Evolutionary conservation across 1,284 basidiomycete species (phyloP).

Genomic region (Leccinum angustisporum): DNA sequence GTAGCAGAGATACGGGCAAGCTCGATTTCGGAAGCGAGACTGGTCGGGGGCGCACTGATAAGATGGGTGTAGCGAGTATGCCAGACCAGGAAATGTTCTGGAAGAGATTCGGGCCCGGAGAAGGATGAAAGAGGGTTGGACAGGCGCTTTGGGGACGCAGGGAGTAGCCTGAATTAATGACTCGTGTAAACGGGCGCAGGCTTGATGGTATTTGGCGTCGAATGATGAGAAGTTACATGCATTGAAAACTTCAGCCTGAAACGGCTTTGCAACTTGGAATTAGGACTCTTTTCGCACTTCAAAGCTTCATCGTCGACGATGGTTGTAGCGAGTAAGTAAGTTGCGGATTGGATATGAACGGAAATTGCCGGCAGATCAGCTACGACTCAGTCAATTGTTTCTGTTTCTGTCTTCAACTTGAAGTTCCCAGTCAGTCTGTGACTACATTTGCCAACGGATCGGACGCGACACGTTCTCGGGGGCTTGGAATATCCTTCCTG

Average conservation of each 20-base stretch:
- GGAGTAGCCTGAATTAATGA: not conserved
- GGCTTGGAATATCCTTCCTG: not conserved
- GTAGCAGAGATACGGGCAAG: not conserved
- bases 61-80: conserved; percentile 12
- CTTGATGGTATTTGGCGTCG: not conserved
- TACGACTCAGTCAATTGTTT: no score
- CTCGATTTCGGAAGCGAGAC: conserved; percentile 3
- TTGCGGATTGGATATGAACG: not conserved
- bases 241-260: not conserved
- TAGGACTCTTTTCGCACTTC: not conserved
- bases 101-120: conserved; percentile 12
- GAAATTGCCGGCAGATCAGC: not conserved
- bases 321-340: not conserved
- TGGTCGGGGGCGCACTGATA: not conserved
- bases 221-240: not conserved
- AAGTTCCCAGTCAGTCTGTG: no score
- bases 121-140: conserved; percentile 19
- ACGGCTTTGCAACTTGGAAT: not conserved
- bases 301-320: not conserved
- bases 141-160: not conserved
- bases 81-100: conserved; percentile 22
- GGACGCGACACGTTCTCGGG: no score
- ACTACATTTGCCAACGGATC: no score
- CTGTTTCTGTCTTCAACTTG: no score
- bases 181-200: no score